Conservation (phyloP, 192 early-diverging fungal genomes). For the Coemansia sp. region DNA sequence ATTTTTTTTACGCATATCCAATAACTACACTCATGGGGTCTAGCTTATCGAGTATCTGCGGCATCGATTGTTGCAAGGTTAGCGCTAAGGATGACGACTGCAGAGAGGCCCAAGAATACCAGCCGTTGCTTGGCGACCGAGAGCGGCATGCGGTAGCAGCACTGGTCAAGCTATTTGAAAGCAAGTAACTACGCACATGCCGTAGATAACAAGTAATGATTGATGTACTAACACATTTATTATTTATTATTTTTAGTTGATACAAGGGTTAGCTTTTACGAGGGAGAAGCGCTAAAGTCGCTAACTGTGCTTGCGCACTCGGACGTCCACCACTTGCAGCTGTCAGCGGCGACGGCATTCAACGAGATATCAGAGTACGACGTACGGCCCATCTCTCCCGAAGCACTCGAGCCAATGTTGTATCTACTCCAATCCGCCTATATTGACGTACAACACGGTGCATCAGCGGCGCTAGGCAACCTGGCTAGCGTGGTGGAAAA, state of each 20-base stretch:
- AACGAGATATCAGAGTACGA: constrained; percentile 86
- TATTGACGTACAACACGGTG: constrained; percentile 75
- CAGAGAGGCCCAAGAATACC: constrained; percentile 15
- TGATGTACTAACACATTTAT: background rate
- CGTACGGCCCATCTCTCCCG: constrained; percentile 64
- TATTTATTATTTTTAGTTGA: constrained; percentile 4
- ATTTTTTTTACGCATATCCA: background rate
- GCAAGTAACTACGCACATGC: background rate
- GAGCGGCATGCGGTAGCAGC: constrained; percentile 42
- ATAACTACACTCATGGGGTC: background rate
- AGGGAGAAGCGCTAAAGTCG: constrained; percentile 71
- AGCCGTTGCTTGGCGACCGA: constrained; percentile 24
- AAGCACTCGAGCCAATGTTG: constrained; percentile 71
- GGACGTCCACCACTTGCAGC: constrained; percentile 80
- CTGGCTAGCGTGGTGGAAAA: constrained; percentile 68
- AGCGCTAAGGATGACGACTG: background rate
- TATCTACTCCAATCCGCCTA: constrained; percentile 75
- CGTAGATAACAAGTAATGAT: background rate
- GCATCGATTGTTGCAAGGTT: background rate
- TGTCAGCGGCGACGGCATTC: constrained; percentile 84
- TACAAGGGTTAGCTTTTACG: constrained; percentile 62
- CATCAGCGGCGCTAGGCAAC: constrained; percentile 82
- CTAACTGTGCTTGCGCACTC: constrained; percentile 79
- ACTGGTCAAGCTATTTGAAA: constrained; percentile 46
- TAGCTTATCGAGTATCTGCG: background rate